Evolutionary conservation across 495 filamentous ascomycete species (phyloP).

Genomic region (Rostrohypoxylon terebratum): DNA sequence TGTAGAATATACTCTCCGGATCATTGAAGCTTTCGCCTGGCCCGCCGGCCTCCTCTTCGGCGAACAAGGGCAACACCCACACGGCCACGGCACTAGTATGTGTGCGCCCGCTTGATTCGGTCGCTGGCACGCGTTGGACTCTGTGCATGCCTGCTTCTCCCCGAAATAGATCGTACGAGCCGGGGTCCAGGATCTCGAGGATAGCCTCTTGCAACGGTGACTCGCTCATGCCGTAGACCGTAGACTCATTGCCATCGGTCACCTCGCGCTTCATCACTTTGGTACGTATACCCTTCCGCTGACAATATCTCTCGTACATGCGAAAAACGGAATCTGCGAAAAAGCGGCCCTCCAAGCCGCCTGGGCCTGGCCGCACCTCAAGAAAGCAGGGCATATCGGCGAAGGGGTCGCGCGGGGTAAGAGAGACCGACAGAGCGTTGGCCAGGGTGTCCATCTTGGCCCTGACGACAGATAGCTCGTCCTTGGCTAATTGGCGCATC

Average conservation of each 20-base stretch:
- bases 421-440: constrained; percentile 72
- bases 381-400: constrained; percentile 90
- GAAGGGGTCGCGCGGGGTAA: constrained; percentile 92
- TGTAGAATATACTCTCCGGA: constrained; percentile 88
- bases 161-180: constrained; percentile 82
- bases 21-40: constrained; percentile 76
- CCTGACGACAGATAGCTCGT: constrained; percentile 77
- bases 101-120: constrained; percentile 87
- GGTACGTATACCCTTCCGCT: constrained; percentile 61
- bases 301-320: constrained; percentile 90
- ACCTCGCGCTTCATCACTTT: constrained; percentile 65
- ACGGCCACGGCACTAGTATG: constrained; percentile 94
- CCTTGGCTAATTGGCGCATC: constrained; percentile 73
- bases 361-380: constrained; percentile 93
- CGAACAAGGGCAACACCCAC: constrained; percentile 88
- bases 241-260: constrained; percentile 67
- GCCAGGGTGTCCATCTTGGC: constrained; percentile 69
- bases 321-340: constrained; percentile 87
- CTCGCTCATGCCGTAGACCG: constrained; percentile 66
- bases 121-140: constrained; percentile 91
- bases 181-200: constrained; percentile 80
- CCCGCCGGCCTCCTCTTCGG: constrained; percentile 64
- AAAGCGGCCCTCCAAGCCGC: constrained; percentile 88
- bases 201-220: constrained; percentile 82
- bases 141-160: constrained; percentile 94